Conservation (phyloP, 106 monocot genomes). For the Dendrobium catenatum region DNA sequence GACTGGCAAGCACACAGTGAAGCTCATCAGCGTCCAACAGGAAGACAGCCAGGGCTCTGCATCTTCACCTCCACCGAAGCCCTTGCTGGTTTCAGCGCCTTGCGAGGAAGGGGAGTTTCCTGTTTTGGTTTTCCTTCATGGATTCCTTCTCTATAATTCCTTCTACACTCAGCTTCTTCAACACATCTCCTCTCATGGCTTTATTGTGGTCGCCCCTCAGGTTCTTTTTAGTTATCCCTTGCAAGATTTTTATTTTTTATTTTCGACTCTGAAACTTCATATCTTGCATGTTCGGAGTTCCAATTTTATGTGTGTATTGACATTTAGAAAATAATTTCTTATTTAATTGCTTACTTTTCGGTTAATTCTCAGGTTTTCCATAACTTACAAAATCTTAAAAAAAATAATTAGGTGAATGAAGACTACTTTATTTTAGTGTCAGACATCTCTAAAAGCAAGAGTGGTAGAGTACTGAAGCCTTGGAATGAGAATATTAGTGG, state of each 20-base stretch:
- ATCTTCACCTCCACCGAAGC: slow-evolving; percentile 46
- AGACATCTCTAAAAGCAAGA: no score
- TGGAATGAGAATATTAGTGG: no score
- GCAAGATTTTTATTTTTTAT: neutral
- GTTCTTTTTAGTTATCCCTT: slow-evolving; percentile 18
- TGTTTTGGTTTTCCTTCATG: slow-evolving; percentile 67
- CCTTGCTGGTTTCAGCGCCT: slow-evolving; percentile 58
- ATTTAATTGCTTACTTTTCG: no score
- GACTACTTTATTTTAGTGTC: no score
- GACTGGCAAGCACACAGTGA: slow-evolving; percentile 28
- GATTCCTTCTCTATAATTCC: slow-evolving; percentile 64
- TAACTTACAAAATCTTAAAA: no score
- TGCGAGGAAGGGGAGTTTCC: slow-evolving; percentile 59
- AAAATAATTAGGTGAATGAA: no score
- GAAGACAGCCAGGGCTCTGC: neutral
- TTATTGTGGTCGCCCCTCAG: slow-evolving; percentile 77
- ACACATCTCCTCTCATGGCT: slow-evolving; percentile 87
- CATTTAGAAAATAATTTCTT: no score
- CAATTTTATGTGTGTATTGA: neutral
- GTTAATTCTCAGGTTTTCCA: no score
- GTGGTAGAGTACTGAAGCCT: no score
- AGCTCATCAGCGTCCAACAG: slow-evolving; percentile 26
- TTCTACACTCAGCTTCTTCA: slow-evolving; percentile 81
- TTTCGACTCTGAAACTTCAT: neutral
- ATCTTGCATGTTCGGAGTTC: neutral